Evolutionary conservation across 2,329 filamentous ascomycete species (phyloP), one percentile per base, ranked within the genome.

Genomic region (Aspergillus fischeri): DNA sequence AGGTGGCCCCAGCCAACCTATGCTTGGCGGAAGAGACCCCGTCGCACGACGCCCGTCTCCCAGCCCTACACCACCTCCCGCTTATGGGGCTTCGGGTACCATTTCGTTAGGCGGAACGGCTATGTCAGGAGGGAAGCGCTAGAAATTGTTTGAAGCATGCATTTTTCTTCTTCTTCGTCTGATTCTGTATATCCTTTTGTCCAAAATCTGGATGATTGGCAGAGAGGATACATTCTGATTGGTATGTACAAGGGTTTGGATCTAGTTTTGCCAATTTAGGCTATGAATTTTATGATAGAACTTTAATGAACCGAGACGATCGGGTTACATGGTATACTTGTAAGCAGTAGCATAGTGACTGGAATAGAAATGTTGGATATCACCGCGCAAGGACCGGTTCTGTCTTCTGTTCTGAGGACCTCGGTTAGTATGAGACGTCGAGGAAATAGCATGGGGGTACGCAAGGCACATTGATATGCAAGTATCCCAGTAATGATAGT

Each of bases 21-120:
- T 52, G 10, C 56, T 54, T 38, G 55, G 60, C 28, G 61, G 53
- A 21, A 60, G 55, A 25, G 67, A 66, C 61, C 65, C 69, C 9
- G 59, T 60, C 49, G 61, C 44, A 20, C 65, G 71, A 56, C 64
- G 67, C 14, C 68, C 68, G 20, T 72, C 73, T 4, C 67, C 72
- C 2, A 70, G 59, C 49, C 69, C 71, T 32, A 75, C 74, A 20
- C 75, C 75, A 14, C 75, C 75, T 24, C 75, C 75, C 28, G 73
- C 74, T 28, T 77, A 77, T 54, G 73, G 71, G 38, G 70, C 73
- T 25, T 57, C 69, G 28, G 70, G 68, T 24, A 75, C 73, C 7
- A 60, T 61, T 29, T 73, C 72, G 7, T 59, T 76, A 28, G 67
- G 70, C 6, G 72, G 68, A 3, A 65, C 67, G 28, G 54, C 67